Evolutionary conservation across 2,329 filamentous ascomycete species (phyloP).

Genomic region (Truncatella angustata): DNA sequence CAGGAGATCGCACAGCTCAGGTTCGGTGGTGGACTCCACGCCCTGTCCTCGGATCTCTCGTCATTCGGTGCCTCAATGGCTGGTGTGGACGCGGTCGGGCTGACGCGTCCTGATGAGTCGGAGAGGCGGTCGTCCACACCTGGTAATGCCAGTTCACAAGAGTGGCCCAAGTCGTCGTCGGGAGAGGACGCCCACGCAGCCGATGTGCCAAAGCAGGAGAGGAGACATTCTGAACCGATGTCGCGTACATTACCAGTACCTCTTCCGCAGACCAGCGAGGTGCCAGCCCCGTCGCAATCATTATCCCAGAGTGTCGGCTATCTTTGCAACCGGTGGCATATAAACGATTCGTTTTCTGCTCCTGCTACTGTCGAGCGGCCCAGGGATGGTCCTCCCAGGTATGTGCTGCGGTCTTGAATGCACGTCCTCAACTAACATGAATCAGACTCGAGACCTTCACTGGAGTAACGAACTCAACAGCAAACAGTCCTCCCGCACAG

Average conservation of each 20-base stretch:
- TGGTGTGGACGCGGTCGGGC: conserved; percentile 13
- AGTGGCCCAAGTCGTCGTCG: conserved; percentile 21
- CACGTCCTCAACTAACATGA: conserved; percentile 11
- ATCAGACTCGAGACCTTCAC: conserved; percentile 42
- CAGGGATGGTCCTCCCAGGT: conserved; percentile 46
- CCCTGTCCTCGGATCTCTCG: conserved; percentile 45
- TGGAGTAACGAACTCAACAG: conserved; percentile 39
- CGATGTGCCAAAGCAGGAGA: conserved; percentile 12
- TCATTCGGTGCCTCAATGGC: conserved; percentile 18
- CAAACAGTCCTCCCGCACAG: conserved; percentile 31
- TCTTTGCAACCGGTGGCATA: conserved; percentile 57
- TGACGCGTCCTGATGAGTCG: conserved; percentile 16
- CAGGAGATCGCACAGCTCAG: conserved; percentile 69
- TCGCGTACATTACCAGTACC: conserved; percentile 16
- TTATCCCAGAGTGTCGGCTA: conserved; percentile 48
- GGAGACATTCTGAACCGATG: conserved; percentile 10
- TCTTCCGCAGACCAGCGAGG: conserved; percentile 20
- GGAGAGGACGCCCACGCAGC: conserved; percentile 8
- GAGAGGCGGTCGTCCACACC: conserved; percentile 18
- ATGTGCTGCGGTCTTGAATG: conserved; percentile 17
- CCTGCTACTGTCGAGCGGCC: conserved; percentile 39
- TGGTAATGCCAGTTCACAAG: conserved; percentile 18
- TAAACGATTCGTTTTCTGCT: conserved; percentile 49
- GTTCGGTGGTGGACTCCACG: conserved; percentile 50
- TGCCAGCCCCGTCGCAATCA: conserved; percentile 33